Conservation (phyloP, 805 yeast species). For the Cyberlindnera americana region DNA sequence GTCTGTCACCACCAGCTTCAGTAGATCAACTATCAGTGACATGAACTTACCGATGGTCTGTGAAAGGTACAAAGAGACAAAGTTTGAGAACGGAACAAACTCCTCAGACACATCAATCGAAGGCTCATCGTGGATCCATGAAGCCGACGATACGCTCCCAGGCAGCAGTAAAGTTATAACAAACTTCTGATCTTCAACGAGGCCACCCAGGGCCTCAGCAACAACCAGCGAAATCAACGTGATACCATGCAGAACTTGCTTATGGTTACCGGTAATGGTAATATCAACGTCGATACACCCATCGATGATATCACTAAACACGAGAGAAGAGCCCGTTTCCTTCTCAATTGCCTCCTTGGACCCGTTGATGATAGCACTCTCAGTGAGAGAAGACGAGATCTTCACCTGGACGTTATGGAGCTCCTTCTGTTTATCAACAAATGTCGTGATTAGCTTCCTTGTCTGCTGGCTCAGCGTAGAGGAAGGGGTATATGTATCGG, state of each 20-base stretch:
- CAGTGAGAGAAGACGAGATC: slow-evolving; percentile 11
- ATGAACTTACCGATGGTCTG: not conserved
- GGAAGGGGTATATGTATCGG: slow-evolving; percentile 15
- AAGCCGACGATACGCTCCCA: not conserved
- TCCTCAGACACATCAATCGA: slow-evolving; percentile 13
- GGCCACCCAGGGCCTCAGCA: not conserved
- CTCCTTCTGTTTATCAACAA: not conserved
- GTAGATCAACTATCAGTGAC: not conserved
- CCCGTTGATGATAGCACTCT: slow-evolving; percentile 12
- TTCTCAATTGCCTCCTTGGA: slow-evolving; percentile 6
- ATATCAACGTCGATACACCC: slow-evolving; percentile 17
- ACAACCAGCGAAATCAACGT: slow-evolving; percentile 1
- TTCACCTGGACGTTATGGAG: slow-evolving; percentile 2
- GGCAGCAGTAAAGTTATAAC: slow-evolving; percentile 3
- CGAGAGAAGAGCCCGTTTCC: slow-evolving; percentile 6
- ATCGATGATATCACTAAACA: slow-evolving; percentile 10
- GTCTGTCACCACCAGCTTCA: not conserved
- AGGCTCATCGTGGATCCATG: slow-evolving; percentile 1
- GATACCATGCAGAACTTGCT: slow-evolving; percentile 3
- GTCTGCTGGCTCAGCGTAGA: not conserved
- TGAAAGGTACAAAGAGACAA: slow-evolving; percentile 8
- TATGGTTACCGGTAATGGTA: slow-evolving; percentile 9
- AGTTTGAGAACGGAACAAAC: slow-evolving; percentile 19
- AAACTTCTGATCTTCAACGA: not conserved
- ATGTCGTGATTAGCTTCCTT: slow-evolving; percentile 2